These are phyloP conservation scores for Emergomyces africanus DNA, from an alignment of 2,329 filamentous ascomycete genomes.

Conservation along the genomic window DNA sequence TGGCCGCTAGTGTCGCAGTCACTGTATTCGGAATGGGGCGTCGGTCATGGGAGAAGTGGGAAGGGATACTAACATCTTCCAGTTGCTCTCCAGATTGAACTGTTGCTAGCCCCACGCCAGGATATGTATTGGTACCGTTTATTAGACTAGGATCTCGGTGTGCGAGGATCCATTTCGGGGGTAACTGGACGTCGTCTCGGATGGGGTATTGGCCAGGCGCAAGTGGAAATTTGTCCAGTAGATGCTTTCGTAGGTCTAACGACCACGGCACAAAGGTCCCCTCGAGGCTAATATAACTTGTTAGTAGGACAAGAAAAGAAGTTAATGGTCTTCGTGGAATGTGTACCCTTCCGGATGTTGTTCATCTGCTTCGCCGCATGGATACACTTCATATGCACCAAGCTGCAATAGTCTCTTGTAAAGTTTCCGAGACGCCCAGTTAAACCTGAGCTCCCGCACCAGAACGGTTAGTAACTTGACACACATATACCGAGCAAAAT, in stretches of 20 bases:
- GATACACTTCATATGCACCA: conserved; percentile 63
- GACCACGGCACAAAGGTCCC: conserved; percentile 72
- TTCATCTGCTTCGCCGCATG: conserved; percentile 79
- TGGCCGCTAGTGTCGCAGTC: conserved; percentile 48
- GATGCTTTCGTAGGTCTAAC: conserved; percentile 49
- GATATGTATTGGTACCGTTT: conserved; percentile 3
- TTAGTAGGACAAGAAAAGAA: not conserved
- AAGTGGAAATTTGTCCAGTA: conserved; percentile 57
- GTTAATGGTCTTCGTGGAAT: not conserved
- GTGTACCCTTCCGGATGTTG: conserved; percentile 80
- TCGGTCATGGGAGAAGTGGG: conserved; percentile 20
- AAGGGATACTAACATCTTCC: conserved; percentile 2
- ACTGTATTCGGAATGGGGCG: conserved; percentile 48
- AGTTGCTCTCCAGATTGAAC: not conserved
- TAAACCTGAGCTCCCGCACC: conserved; percentile 48
- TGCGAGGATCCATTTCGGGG: conserved; percentile 56
- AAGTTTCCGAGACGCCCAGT: conserved; percentile 83
- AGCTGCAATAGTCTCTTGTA: conserved; percentile 73
- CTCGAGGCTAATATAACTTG: conserved; percentile 48
- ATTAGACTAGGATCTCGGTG: not conserved
- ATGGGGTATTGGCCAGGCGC: conserved; percentile 56
- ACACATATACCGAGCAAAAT: not conserved
- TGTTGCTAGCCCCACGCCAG: conserved; percentile 1
- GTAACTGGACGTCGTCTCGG: conserved; percentile 58
- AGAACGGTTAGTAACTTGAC: not conserved